Conservation (phyloP, 1,284 basidiomycete species). For the Xerocomus minutiporus region DNA sequence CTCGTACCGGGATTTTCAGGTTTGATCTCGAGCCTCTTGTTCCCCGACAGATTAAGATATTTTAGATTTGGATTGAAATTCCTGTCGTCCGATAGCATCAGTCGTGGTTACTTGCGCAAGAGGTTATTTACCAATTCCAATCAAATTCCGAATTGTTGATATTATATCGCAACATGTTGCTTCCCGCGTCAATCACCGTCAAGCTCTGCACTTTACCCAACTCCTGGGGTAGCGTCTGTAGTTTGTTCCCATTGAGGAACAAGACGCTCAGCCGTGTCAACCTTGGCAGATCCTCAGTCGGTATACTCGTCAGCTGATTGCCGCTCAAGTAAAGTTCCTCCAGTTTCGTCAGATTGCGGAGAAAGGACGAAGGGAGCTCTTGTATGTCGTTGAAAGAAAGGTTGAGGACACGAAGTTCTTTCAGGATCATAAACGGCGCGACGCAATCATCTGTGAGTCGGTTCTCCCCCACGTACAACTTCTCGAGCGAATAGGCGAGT, state of each 20-base stretch:
- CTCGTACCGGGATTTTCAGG: constrained; percentile 40
- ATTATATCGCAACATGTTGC: constrained; percentile 95
- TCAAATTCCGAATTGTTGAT: constrained; percentile 99
- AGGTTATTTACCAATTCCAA: constrained; percentile 87
- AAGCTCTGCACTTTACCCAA: constrained; percentile 80
- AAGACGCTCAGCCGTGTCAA: constrained; percentile 68
- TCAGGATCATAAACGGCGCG: constrained; percentile 69
- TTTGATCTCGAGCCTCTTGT: constrained; percentile 86
- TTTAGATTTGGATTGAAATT: constrained; percentile 93
- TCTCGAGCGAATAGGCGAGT: constrained; percentile 68
- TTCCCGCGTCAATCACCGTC: constrained; percentile 87
- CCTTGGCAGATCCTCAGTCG: constrained; percentile 80
- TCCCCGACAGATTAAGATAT: constrained; percentile 87
- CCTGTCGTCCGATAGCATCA: constrained; percentile 44
- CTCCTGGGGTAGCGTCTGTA: constrained; percentile 91
- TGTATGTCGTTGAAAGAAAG: constrained; percentile 95
- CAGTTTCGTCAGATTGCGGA: constrained; percentile 65
- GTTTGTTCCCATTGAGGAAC: constrained; percentile 91
- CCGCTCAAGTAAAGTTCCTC: constrained; percentile 92
- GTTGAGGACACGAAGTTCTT: constrained; percentile 80
- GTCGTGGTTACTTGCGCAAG: too few relatives aligned
- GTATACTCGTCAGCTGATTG: constrained; percentile 87
- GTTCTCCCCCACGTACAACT: constrained; percentile 89
- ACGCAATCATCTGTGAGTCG: constrained; percentile 80
- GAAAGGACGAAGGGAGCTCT: constrained; percentile 78